Percentiles rank a stretch among this genome's conserved stretches.
Evolutionary conservation across 768 basidiomycete genomes (phyloP).

Genomic region (Kondoa subrosea): DNA sequence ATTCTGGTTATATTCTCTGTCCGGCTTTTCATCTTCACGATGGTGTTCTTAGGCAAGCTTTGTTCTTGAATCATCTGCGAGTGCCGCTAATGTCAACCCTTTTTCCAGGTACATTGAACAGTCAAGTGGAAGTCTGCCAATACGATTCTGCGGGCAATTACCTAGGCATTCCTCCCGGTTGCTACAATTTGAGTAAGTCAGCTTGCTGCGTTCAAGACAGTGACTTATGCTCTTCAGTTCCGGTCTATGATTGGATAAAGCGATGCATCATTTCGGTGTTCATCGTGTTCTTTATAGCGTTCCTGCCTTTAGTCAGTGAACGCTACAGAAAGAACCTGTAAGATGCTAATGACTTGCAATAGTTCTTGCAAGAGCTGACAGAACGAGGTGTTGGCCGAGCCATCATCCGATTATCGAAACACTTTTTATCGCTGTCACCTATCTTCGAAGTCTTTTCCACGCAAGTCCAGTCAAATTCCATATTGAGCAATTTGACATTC

Average conservation of each 20-base stretch:
- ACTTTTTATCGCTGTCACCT: slow-evolving; percentile 83
- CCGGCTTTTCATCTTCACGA: slow-evolving; percentile 80
- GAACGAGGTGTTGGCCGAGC: slow-evolving; percentile 90
- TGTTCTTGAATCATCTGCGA: too few species aligned
- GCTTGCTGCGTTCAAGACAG: not conserved
- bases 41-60: slow-evolving; percentile 93
- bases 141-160: slow-evolving; percentile 58
- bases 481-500: slow-evolving; percentile 87
- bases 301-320: slow-evolving; percentile 39
- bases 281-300: slow-evolving; percentile 60
- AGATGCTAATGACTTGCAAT: slow-evolving; percentile 30
- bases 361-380: slow-evolving; percentile 53
- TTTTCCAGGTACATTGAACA: slow-evolving; percentile 80
- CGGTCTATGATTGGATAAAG: slow-evolving; percentile 87
- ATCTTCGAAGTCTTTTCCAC: slow-evolving; percentile 97
- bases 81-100: too few species aligned
- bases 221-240: slow-evolving; percentile 31
- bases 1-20: slow-evolving; percentile 96
- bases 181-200: slow-evolving; percentile 56
- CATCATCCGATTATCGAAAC: slow-evolving; percentile 74
- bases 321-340: slow-evolving; percentile 71
- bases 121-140: slow-evolving; percentile 58
- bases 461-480: slow-evolving; percentile 94
- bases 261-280: slow-evolving; percentile 95
- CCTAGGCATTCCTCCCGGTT: slow-evolving; percentile 62